phyloP scores from a whole-genome alignment of 129 eudicot species.

The Chrysanthemum seticuspe region DNA sequence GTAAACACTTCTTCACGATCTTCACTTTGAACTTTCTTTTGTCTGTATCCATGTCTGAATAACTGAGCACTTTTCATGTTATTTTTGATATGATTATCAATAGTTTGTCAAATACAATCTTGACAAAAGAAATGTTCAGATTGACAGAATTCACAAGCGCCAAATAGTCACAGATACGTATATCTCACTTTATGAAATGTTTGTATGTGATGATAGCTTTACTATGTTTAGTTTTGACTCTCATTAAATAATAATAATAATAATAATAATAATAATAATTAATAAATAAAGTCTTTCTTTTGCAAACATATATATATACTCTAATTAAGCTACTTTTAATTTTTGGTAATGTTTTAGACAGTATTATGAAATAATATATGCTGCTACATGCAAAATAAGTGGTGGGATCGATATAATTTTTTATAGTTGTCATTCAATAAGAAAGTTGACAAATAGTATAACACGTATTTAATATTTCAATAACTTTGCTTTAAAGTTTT shows the following conservation, averaged over 20 bases:
- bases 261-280: too few relatives aligned
- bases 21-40: background rate
- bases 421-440: background rate
- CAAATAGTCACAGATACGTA: conserved; percentile 7
- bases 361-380: background rate
- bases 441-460: too few relatives aligned
- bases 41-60: background rate
- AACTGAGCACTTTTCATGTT: background rate
- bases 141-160: background rate
- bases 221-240: too few relatives aligned
- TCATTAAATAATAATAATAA: too few relatives aligned
- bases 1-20: too few relatives aligned
- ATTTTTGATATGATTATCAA: background rate
- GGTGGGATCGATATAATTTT: too few relatives aligned
- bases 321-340: too few relatives aligned
- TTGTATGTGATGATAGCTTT: background rate
- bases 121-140: conserved; percentile 7
- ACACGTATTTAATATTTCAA: too few relatives aligned
- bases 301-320: too few relatives aligned
- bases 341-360: background rate
- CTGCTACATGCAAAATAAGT: too few relatives aligned
- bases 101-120: conserved; percentile 3
- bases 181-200: conserved; percentile 6
- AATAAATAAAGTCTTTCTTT: too few relatives aligned
- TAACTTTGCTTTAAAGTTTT: too few relatives aligned